A percentile compares a stretch with the other conserved stretches of the same genome.
Evolutionary conservation across 306 rosid genomes (phyloP).

Genomic region (Echinosophora koreensis): DNA sequence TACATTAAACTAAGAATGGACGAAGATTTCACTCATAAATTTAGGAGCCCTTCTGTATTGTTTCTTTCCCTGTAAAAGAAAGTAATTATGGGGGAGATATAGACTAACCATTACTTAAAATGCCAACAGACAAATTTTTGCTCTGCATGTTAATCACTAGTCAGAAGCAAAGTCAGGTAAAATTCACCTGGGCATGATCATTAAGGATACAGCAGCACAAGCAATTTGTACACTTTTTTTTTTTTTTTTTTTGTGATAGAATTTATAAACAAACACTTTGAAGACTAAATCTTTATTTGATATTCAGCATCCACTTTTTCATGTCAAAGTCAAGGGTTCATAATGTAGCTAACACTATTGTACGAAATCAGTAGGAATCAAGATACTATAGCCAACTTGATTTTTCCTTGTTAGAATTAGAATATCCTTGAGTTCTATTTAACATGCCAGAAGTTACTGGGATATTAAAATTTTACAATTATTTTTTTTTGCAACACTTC

Average conservation of each 20-base stretch:
- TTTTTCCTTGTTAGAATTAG: too few species aligned
- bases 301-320: neutral
- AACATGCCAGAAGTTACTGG: too few species aligned
- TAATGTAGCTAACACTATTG: too few species aligned
- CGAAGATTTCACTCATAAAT: neutral
- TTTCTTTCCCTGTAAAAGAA: slow-evolving; percentile 10
- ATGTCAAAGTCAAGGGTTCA: too few species aligned
- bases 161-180: slow-evolving; percentile 11
- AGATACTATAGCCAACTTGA: too few species aligned
- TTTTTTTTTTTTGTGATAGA: neutral
- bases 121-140: neutral
- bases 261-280: neutral
- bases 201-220: neutral
- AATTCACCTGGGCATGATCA: slow-evolving; percentile 4
- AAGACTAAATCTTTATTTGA: slow-evolving; percentile 3
- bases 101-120: slow-evolving; percentile 3
- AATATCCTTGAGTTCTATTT: too few species aligned
- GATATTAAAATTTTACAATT: too few species aligned
- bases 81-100: neutral
- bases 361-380: too few species aligned
- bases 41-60: slow-evolving; percentile 6
- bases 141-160: neutral
- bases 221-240: slow-evolving; percentile 7
- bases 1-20: slow-evolving; percentile 7
- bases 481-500: too few species aligned